Evolutionary conservation across 2,329 filamentous ascomycete genomes (phyloP), one percentile per base, ranked within the genome.

Genomic region (Colletotrichum aenigma): DNA sequence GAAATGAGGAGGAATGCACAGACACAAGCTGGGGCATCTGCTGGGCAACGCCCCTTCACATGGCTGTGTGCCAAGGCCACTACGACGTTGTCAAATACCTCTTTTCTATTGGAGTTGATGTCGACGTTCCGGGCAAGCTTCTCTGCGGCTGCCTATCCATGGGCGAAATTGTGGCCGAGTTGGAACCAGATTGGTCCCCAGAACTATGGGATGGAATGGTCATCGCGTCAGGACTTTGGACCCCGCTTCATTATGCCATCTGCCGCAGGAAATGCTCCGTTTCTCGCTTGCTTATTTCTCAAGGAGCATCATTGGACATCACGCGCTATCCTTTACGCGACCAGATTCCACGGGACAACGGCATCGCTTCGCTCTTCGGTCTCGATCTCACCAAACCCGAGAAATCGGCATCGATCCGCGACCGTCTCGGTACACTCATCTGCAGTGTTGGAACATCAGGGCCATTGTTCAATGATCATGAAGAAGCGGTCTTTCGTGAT

Each of bases 401-500:
- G n/a, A 48, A 48, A 21, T 12, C 43, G 3, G n/a, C 43, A 12
- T 7, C 18, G 0, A 48, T 13, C 10, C 26, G 26, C 26, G 26
- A 26, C 26, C 26, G 26, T 26, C 26, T 26, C 26, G 26, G 26
- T 26, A 26, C 26, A 26, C 26, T 26, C 26, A 26, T 26, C 26
- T 26, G 26, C 26, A 26, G 26, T 26, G 26, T 26, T 26, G 26
- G 26, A 26, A 26, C 26, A 26, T 26, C 26, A 5, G 26, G 26
- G 26, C 26, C 26, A 26, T 26, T 26, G 26, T 26, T 26, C 43
- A 1, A 21, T 0, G 18, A 12, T 43, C 18, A 43, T n/a, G 38
- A 43, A 43, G 3, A 43, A 43, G 5, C 0, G 38, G 1, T 43
- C 38, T 0, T 0, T 43, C 0, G 38, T 43, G 38, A 43, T 43